Evolutionary conservation across 1,139 yeast genomes (phyloP).

Genomic region (Hansenula lynferdii): DNA sequence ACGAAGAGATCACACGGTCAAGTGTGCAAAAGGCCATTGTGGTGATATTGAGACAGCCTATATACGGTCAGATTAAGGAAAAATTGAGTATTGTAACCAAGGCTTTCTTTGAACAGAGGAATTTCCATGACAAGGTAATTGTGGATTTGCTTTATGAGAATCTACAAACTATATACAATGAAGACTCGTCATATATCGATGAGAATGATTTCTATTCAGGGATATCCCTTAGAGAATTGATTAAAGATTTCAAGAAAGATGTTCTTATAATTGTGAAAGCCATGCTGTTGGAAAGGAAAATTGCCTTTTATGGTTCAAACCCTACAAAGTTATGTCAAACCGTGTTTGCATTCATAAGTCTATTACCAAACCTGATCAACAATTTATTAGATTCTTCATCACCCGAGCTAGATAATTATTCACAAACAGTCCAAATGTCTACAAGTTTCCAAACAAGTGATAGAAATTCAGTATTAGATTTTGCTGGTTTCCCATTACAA

Average conservation of each 20-base stretch:
- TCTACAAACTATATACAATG: slow-evolving; percentile 43
- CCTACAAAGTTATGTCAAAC: slow-evolving; percentile 76
- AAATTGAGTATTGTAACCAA: slow-evolving; percentile 86
- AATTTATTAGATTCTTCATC: slow-evolving; percentile 77
- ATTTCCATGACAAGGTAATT: slow-evolving; percentile 65
- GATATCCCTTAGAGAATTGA: slow-evolving; percentile 61
- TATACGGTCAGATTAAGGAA: slow-evolving; percentile 83
- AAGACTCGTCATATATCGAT: slow-evolving; percentile 23
- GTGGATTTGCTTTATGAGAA: slow-evolving; percentile 73
- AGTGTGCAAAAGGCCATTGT: slow-evolving; percentile 91
- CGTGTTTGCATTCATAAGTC: slow-evolving; percentile 56
- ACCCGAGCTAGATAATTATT: slow-evolving; percentile 60
- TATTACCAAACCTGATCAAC: slow-evolving; percentile 73
- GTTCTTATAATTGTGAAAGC: slow-evolving; percentile 73
- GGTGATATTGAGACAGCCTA: slow-evolving; percentile 78
- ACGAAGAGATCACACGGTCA: slow-evolving; percentile 75
- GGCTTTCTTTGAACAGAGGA: slow-evolving; percentile 77
- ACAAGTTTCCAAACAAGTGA: slow-evolving; percentile 75
- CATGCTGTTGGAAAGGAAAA: slow-evolving; percentile 65
- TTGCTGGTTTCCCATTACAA: slow-evolving; percentile 86
- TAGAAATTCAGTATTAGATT: slow-evolving; percentile 68
- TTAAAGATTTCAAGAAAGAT: slow-evolving; percentile 54
- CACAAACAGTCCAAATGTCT: slow-evolving; percentile 49
- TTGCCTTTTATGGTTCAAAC: slow-evolving; percentile 72
- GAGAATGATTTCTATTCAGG: slow-evolving; percentile 71